Conservation (phyloP, 2,329 filamentous ascomycete species). For the Talaromyces sp. region DNA sequence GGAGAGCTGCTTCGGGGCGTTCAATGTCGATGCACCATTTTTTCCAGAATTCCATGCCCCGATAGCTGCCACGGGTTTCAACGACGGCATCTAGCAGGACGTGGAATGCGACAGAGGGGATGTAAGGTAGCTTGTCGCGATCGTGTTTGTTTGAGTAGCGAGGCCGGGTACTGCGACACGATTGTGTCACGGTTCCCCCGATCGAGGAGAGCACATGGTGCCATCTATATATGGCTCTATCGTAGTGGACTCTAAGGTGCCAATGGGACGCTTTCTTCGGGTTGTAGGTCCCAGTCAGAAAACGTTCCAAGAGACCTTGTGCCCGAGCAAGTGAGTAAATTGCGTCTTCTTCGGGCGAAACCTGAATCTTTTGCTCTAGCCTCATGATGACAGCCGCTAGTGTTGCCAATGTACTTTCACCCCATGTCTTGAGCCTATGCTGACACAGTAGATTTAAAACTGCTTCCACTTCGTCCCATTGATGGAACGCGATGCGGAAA, state of each 20-base stretch:
- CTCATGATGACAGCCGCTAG: constrained; percentile 38
- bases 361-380: constrained; percentile 24
- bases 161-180: constrained; percentile 20
- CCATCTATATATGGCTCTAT: constrained; percentile 24
- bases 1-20: constrained; percentile 21
- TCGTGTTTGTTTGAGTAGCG: constrained; percentile 12
- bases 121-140: constrained; percentile 20
- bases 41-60: constrained; percentile 46
- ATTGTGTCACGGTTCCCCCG: constrained; percentile 25
- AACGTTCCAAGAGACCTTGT: constrained; percentile 27
- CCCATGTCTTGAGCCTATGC: constrained; percentile 32
- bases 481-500: constrained; percentile 26
- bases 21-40: constrained; percentile 41
- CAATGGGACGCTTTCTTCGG: constrained; percentile 13
- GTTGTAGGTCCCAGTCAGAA: constrained; percentile 33
- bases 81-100: constrained; percentile 52
- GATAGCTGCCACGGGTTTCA: constrained; percentile 42
- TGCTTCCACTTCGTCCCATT: constrained; percentile 30
- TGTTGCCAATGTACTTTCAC: constrained; percentile 30
- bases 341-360: constrained; percentile 14
- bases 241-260: constrained; percentile 21
- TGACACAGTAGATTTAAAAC: constrained; percentile 31
- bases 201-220: constrained; percentile 28
- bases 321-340: constrained; percentile 21
- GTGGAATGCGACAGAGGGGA: constrained; percentile 46